Percentiles rank a stretch among this genome's conserved stretches.
phyloP scores from a whole-genome alignment of 805 yeast species.

The Schwanniomyces occidentalis region DNA sequence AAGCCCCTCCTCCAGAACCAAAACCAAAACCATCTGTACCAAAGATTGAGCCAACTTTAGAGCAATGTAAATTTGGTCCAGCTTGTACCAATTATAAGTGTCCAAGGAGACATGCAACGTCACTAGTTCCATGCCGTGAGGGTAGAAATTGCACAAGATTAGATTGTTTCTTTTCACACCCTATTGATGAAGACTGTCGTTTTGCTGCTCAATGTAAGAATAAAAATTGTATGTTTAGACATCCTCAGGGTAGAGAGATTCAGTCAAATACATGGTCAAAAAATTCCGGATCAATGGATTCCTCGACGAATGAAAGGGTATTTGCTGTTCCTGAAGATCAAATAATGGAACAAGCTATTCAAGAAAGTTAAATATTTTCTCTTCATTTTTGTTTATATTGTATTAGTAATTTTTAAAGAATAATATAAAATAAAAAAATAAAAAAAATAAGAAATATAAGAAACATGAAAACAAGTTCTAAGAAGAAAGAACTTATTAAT shows the following conservation, averaged over 20 bases:
- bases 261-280: slow-evolving; percentile 38
- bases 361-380: slow-evolving; percentile 11
- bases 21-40: slow-evolving; percentile 10
- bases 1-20: slow-evolving; percentile 19
- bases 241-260: slow-evolving; percentile 70
- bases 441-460: slow-evolving; percentile 8
- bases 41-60: slow-evolving; percentile 46
- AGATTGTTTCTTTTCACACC: slow-evolving; percentile 84
- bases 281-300: slow-evolving; percentile 18
- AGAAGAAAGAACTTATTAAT: too few species aligned
- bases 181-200: slow-evolving; percentile 75
- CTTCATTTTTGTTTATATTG: too few species aligned
- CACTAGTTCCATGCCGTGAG: slow-evolving; percentile 74
- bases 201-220: slow-evolving; percentile 77
- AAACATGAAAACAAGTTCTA: slow-evolving; percentile 8
- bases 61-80: slow-evolving; percentile 78
- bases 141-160: slow-evolving; percentile 76
- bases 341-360: slow-evolving; percentile 63
- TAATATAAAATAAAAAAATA: slow-evolving; percentile 13
- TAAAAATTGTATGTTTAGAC: slow-evolving; percentile 68
- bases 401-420: slow-evolving; percentile 10
- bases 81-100: slow-evolving; percentile 78
- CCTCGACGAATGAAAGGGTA: slow-evolving; percentile 56
- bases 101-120: slow-evolving; percentile 80
- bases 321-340: slow-evolving; percentile 79